These are phyloP conservation scores for Collybia sp. DNA, from an alignment of 768 basidiomycete genomes.

Conservation along the genomic window DNA sequence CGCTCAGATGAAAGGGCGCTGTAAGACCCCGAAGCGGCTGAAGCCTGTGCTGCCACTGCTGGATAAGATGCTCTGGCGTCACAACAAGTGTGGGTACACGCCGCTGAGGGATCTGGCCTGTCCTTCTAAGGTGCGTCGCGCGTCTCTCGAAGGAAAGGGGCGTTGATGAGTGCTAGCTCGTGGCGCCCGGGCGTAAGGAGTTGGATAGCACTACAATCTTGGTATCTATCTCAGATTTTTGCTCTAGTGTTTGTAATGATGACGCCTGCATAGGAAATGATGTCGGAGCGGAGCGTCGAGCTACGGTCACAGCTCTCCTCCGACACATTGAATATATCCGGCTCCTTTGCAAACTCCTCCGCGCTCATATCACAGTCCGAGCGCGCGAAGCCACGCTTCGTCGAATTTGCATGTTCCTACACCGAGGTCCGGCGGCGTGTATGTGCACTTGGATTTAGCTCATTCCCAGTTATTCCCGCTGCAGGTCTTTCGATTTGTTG, in stretches of 20 bases:
- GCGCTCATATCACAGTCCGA: slow-evolving; percentile 43
- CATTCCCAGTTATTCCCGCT: not conserved
- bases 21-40: slow-evolving; percentile 74
- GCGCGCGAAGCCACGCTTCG: slow-evolving; percentile 68
- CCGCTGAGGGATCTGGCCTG: slow-evolving; percentile 62
- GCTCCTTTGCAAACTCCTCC: slow-evolving; percentile 47
- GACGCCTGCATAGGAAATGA: slow-evolving; percentile 50
- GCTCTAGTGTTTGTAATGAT: not conserved
- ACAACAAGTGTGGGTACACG: slow-evolving; percentile 67
- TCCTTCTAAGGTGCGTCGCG: slow-evolving; percentile 61
- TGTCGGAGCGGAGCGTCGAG: slow-evolving; percentile 63
- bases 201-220: slow-evolving; percentile 65
- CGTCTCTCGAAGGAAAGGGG: no score
- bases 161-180: no score
- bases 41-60: slow-evolving; percentile 48
- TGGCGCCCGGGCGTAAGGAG: slow-evolving; percentile 16
- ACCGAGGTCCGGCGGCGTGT: slow-evolving; percentile 42
- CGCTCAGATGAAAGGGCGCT: slow-evolving; percentile 31
- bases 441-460: no score
- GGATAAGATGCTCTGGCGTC: slow-evolving; percentile 61
- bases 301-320: slow-evolving; percentile 47
- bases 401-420: slow-evolving; percentile 67
- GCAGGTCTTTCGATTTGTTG: slow-evolving; percentile 70
- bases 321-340: slow-evolving; percentile 36
- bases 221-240: slow-evolving; percentile 25